phyloP scores from a whole-genome alignment of 495 filamentous ascomycete species.

The Oidiodendron maius region DNA sequence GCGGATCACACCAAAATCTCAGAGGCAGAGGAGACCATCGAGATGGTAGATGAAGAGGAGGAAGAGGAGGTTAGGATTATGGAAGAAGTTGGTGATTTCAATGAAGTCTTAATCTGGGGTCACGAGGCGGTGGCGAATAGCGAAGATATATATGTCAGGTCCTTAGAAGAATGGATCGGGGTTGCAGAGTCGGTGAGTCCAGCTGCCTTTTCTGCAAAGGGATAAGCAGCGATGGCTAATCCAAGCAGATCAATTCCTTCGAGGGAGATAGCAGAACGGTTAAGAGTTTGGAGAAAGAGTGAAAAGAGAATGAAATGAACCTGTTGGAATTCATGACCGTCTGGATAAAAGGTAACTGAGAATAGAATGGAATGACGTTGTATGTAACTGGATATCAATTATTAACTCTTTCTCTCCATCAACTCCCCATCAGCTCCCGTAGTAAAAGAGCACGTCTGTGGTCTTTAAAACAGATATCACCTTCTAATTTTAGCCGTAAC shows the following conservation, averaged over 20 bases:
- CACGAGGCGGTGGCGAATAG: constrained; percentile 55
- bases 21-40: not conserved
- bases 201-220: not conserved
- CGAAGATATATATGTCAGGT: constrained; percentile 51
- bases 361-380: no score
- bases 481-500: no score
- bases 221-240: not conserved
- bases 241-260: not conserved
- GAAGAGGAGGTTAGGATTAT: constrained; percentile 50
- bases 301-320: no score
- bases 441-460: no score
- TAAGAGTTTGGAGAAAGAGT: not conserved
- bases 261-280: not conserved
- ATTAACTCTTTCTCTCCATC: no score
- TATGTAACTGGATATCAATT: no score
- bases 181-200: constrained; percentile 50
- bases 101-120: constrained; percentile 75
- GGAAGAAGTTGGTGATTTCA: constrained; percentile 61
- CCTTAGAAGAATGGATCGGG: constrained; percentile 77
- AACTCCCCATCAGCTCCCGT: no score
- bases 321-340: no score
- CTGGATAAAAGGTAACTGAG: no score
- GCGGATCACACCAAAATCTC: constrained; percentile 22
- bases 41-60: constrained; percentile 37
- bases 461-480: no score